phyloP scores from a whole-genome alignment of 768 basidiomycete species.

The Strobilomyces confusus region DNA sequence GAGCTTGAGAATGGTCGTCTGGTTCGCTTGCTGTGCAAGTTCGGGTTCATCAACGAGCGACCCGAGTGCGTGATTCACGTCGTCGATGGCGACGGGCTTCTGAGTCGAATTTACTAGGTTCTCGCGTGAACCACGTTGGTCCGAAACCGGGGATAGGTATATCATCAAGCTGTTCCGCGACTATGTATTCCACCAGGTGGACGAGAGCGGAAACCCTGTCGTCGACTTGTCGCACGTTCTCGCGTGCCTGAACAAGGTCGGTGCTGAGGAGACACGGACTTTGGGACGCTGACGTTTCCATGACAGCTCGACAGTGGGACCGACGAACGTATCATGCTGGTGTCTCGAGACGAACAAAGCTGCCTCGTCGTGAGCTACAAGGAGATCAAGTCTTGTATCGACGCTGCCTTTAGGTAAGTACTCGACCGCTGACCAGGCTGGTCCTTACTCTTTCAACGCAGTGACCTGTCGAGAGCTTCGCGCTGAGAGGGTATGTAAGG shows the following conservation, averaged over 20 bases:
- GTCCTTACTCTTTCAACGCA: constrained; percentile 18
- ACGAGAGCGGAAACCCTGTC: constrained; percentile 84
- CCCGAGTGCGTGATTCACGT: constrained; percentile 69
- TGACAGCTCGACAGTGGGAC: constrained; percentile 84
- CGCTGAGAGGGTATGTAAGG: constrained; percentile 14
- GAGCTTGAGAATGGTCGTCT: constrained; percentile 94
- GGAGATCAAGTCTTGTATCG: constrained; percentile 83
- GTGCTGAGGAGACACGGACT: constrained; percentile 17
- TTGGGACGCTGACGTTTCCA: not conserved
- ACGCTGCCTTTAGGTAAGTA: constrained; percentile 75
- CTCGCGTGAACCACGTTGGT: constrained; percentile 94
- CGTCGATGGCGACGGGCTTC: not conserved
- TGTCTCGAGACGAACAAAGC: constrained; percentile 93
- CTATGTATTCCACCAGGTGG: constrained; percentile 97
- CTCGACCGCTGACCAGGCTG: not conserved
- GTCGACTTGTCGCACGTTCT: constrained; percentile 90
- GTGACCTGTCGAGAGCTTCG: constrained; percentile 42
- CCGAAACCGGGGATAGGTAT: constrained; percentile 96
- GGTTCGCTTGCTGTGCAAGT: constrained; percentile 85
- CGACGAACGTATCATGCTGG: constrained; percentile 93
- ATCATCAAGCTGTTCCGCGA: constrained; percentile 98
- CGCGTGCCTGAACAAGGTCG: constrained; percentile 88
- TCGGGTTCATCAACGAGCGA: constrained; percentile 99
- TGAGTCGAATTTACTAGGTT: constrained; percentile 53
- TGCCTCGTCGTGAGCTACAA: constrained; percentile 92